Percentiles rank a stretch among this genome's conserved stretches.
These are phyloP conservation scores for Silene coronaria DNA, from an alignment of 179 eudicot species.

Conservation along the genomic window DNA sequence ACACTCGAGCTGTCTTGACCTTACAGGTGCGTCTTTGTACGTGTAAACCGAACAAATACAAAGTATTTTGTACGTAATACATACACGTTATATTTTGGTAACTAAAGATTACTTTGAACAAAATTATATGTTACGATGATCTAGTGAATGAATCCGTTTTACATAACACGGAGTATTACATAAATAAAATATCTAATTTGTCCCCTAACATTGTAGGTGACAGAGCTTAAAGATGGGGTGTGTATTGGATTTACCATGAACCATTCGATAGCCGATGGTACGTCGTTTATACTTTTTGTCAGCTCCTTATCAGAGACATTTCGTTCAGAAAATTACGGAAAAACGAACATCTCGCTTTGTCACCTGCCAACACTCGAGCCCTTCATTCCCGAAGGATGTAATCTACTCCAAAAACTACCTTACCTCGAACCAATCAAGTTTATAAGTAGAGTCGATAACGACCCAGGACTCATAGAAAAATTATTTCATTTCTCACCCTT, in stretches of 20 bases:
- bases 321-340: background rate
- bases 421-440: background rate
- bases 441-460: background rate
- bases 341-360: background rate
- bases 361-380: constrained; percentile 6
- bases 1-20: constrained; percentile 7
- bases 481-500: constrained; percentile 1
- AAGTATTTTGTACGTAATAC: no score
- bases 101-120: no score
- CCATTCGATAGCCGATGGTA: background rate
- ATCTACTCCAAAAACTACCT: constrained; percentile 1
- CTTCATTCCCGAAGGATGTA: constrained; percentile 1
- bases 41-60: no score
- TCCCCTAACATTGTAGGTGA: background rate
- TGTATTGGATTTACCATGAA: background rate
- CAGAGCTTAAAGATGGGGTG: background rate
- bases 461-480: background rate
- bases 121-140: no score
- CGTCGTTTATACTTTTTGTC: background rate
- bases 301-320: background rate
- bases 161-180: no score
- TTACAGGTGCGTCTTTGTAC: constrained; percentile 8
- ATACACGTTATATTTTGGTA: no score
- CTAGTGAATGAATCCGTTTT: no score
- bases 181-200: background rate